phyloP scores from a whole-genome alignment of 2,329 filamentous ascomycete species.

The Emmonsiellopsis sp. region DNA sequence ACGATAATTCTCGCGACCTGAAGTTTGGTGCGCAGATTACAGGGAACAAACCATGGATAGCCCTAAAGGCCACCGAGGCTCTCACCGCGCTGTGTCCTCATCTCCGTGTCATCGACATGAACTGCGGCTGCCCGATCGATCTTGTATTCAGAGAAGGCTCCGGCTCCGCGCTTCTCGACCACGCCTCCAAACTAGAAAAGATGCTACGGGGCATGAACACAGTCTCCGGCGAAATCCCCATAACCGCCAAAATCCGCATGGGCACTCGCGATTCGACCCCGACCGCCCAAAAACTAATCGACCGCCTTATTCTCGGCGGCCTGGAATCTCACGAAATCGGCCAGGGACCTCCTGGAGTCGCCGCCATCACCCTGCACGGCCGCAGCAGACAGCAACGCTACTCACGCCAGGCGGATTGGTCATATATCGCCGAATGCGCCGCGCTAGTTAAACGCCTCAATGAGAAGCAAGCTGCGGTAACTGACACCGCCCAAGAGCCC shows the following conservation, averaged over 20 bases:
- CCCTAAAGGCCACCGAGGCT: constrained; percentile 77
- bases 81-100: constrained; percentile 69
- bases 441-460: constrained; percentile 75
- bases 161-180: constrained; percentile 86
- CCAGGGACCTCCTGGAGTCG: constrained; percentile 71
- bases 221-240: constrained; percentile 80
- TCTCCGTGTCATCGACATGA: constrained; percentile 84
- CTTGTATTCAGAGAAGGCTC: constrained; percentile 81
- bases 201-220: constrained; percentile 94
- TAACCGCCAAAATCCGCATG: constrained; percentile 91
- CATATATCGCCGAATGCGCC: constrained; percentile 84
- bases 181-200: constrained; percentile 78
- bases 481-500: constrained; percentile 69
- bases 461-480: constrained; percentile 52
- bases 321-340: constrained; percentile 57
- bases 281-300: constrained; percentile 70
- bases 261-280: constrained; percentile 74
- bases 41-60: constrained; percentile 84
- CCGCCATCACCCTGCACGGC: constrained; percentile 92
- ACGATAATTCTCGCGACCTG: constrained; percentile 73
- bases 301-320: constrained; percentile 73
- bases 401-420: constrained; percentile 85
- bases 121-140: constrained; percentile 96
- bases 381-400: constrained; percentile 91
- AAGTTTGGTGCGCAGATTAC: constrained; percentile 91